phyloP scores from a whole-genome alignment of 192 early-diverging fungal species.

The Rhizophagus clarus region DNA sequence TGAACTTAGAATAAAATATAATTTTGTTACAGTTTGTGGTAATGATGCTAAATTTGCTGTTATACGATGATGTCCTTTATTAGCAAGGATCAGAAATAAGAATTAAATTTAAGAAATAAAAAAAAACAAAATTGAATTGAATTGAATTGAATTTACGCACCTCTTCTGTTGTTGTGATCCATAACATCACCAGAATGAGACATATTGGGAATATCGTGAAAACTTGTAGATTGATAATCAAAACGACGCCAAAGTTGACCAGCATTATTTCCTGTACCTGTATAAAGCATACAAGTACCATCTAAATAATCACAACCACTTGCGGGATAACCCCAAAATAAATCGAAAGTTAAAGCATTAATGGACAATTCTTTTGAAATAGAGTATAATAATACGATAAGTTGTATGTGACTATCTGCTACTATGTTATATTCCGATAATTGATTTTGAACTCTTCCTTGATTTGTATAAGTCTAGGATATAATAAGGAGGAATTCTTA shows the following conservation, averaged over 20 bases:
- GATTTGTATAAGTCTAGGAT: neutral
- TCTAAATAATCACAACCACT: slow-evolving; percentile 27
- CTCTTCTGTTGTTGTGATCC: slow-evolving; percentile 21
- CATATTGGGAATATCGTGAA: slow-evolving; percentile 16
- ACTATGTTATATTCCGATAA: slow-evolving; percentile 25
- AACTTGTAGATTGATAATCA: slow-evolving; percentile 26
- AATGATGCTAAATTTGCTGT: slow-evolving; percentile 11
- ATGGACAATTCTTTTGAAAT: slow-evolving; percentile 16
- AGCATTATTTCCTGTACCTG: neutral
- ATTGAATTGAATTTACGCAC: slow-evolving; percentile 12
- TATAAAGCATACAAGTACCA: slow-evolving; percentile 34
- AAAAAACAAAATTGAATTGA: neutral
- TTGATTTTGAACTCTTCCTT: neutral
- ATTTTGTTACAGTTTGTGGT: slow-evolving; percentile 26
- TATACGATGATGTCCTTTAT: slow-evolving; percentile 32
- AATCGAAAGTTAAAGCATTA: slow-evolving; percentile 22
- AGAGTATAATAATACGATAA: slow-evolving; percentile 31
- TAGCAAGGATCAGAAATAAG: too few relatives aligned
- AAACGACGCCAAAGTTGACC: slow-evolving; percentile 1
- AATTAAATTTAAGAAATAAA: neutral
- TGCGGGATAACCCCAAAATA: slow-evolving; percentile 26
- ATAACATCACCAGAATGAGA: slow-evolving; percentile 34
- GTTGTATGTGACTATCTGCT: slow-evolving; percentile 27
- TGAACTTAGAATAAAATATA: slow-evolving; percentile 34
- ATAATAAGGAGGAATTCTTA: neutral